Conservation (phyloP, 2,329 filamentous ascomycete genomes). For the Zymoseptoria crescenta region DNA sequence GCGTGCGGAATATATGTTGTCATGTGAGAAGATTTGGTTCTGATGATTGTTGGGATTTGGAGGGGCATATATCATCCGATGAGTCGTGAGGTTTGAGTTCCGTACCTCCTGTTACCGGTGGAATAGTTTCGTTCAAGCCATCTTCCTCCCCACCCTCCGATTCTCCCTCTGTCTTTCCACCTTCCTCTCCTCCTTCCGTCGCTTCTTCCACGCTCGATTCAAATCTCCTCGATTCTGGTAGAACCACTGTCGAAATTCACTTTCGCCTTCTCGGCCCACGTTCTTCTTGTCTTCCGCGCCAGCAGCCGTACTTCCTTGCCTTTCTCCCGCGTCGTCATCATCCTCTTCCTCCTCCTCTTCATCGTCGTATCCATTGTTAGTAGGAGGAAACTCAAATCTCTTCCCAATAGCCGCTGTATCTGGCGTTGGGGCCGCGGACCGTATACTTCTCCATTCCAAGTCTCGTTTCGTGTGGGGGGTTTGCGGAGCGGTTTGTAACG, state of each 20-base stretch:
- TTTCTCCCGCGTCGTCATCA: conserved; percentile 19
- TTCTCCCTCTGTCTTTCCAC: conserved; percentile 54
- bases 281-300: conserved; percentile 3
- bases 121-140: conserved; percentile 5
- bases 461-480: conserved; percentile 80
- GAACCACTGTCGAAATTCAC: conserved; percentile 56
- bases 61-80: neutral
- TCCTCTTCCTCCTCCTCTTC: conserved; percentile 31
- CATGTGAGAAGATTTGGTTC: neutral
- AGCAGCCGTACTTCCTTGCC: conserved; percentile 12
- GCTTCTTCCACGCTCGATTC: conserved; percentile 46
- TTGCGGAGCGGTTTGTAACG: conserved; percentile 45
- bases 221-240: conserved; percentile 45
- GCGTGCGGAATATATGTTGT: neutral
- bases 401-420: conserved; percentile 76
- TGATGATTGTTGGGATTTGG: neutral
- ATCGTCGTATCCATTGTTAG: conserved; percentile 41
- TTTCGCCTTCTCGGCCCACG: conserved; percentile 35
- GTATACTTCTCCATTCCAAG: conserved; percentile 62
- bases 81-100: neutral
- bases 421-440: conserved; percentile 88
- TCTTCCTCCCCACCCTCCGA: conserved; percentile 39
- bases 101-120: neutral
- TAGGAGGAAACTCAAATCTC: conserved; percentile 44
- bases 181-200: conserved; percentile 53